These are phyloP conservation scores for Cyclotella cryptica DNA, from an alignment of 108 stramenopile species.

Conservation along the genomic window DNA sequence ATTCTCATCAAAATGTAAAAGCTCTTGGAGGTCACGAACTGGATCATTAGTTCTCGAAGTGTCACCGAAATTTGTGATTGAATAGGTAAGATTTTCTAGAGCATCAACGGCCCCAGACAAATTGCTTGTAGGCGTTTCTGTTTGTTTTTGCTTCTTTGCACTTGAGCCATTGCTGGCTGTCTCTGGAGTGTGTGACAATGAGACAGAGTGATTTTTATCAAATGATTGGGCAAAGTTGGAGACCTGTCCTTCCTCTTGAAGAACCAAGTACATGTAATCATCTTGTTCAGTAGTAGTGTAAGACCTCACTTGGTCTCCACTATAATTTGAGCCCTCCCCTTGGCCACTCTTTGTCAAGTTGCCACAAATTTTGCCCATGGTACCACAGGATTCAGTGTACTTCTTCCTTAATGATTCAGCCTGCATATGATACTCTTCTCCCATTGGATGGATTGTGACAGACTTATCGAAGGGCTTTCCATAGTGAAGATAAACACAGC, in stretches of 20 bases:
- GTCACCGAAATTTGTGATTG: neutral
- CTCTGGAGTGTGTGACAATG: neutral
- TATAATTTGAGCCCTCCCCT: neutral
- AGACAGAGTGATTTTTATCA: neutral
- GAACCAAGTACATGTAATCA: conserved; percentile 8
- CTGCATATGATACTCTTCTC: conserved; percentile 10
- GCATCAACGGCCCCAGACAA: neutral
- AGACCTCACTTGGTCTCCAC: neutral
- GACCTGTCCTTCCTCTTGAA: neutral
- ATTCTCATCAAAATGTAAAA: neutral
- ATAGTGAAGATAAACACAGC: neutral
- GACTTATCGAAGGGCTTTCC: conserved; percentile 4
- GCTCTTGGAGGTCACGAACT: conserved; percentile 1
- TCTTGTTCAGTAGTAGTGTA: neutral
- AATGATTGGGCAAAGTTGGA: neutral
- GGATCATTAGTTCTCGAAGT: neutral
- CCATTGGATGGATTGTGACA: neutral
- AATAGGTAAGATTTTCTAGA: neutral
- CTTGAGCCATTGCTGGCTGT: neutral
- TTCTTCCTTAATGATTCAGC: neutral
- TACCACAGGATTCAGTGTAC: conserved; percentile 4
- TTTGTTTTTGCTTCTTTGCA: no score
- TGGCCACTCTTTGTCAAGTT: neutral
- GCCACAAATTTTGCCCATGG: neutral
- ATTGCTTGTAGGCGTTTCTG: no score